Percentiles rank a stretch among this genome's conserved stretches.
phyloP scores from a whole-genome alignment of 257 asterid genomes.

The Przewalskia tangutica region DNA sequence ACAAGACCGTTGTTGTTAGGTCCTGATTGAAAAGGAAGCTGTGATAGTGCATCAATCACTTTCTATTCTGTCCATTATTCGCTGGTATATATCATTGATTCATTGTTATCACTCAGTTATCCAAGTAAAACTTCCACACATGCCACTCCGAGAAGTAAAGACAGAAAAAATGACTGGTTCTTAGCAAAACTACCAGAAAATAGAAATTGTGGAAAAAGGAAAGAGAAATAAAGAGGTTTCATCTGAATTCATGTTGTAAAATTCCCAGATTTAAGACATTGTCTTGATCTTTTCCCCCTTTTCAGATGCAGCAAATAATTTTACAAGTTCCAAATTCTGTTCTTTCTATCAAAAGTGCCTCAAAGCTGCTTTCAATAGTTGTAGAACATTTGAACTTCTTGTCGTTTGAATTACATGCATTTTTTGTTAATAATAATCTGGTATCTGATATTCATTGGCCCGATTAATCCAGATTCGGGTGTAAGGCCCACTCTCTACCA shows the following conservation, averaged over 20 bases:
- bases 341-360: neutral
- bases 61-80: neutral
- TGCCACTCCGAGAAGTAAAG: neutral
- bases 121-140: neutral
- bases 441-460: neutral
- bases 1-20: slow-evolving; percentile 80
- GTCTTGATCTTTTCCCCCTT: neutral
- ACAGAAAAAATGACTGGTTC: neutral
- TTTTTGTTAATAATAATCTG: neutral
- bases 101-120: neutral
- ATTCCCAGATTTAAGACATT: neutral
- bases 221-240: neutral
- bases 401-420: too few relatives aligned
- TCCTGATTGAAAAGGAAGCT: neutral
- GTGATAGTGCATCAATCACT: neutral
- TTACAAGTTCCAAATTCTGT: neutral
- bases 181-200: neutral
- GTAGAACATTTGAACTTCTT: neutral
- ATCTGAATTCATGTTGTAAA: neutral
- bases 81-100: neutral
- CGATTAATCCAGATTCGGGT: neutral
- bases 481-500: neutral
- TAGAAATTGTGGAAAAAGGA: too few relatives aligned
- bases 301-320: neutral
- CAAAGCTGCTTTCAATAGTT: neutral